These are phyloP conservation scores for Sarocladium oryzae DNA, from an alignment of 2,329 filamentous ascomycete species.

Conservation along the genomic window DNA sequence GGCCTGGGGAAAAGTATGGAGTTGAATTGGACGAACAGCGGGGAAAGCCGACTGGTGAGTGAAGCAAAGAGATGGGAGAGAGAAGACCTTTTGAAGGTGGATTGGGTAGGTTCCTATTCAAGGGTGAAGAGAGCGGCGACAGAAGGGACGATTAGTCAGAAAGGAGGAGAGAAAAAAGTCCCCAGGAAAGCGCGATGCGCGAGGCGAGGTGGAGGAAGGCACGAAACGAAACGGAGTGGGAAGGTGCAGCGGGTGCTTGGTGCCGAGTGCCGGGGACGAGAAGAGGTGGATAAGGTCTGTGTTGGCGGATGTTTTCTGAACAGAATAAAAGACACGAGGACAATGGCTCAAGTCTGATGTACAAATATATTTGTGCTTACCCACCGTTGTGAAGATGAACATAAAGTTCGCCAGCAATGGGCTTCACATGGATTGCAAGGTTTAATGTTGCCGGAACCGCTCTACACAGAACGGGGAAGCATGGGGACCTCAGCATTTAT, in stretches of 20 bases:
- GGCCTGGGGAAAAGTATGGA: not conserved
- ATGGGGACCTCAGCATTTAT: too few relatives aligned
- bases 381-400: too few relatives aligned
- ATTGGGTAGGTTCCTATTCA: not conserved
- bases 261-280: constrained; percentile 1
- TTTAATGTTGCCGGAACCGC: too few relatives aligned
- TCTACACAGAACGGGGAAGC: too few relatives aligned
- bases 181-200: not conserved
- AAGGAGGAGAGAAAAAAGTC: not conserved
- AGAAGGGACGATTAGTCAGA: not conserved
- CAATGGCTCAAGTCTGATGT: too few relatives aligned
- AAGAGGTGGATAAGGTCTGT: not conserved
- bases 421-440: too few relatives aligned
- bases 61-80: too few relatives aligned
- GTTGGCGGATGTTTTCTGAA: not conserved
- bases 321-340: too few relatives aligned
- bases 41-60: too few relatives aligned
- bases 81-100: too few relatives aligned
- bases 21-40: not conserved
- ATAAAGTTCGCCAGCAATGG: too few relatives aligned
- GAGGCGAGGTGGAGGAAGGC: not conserved
- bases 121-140: not conserved
- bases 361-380: too few relatives aligned
- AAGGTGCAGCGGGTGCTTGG: not conserved
- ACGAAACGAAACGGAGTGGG: not conserved